phyloP scores from a whole-genome alignment of 192 early-diverging fungal genomes.

The Coemansia sp. region DNA sequence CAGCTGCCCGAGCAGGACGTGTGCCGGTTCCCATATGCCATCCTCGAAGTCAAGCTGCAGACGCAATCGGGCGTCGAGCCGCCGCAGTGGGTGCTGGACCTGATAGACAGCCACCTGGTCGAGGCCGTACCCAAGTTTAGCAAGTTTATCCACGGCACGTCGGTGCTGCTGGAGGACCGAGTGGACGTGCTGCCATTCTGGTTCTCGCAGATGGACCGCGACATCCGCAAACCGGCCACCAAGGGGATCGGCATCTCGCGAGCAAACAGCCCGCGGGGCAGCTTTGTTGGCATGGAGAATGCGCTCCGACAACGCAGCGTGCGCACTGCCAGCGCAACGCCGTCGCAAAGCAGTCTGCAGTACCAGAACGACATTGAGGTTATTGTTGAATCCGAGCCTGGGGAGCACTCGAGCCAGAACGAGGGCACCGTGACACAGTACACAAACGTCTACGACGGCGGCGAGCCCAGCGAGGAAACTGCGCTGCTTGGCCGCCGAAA shows the following conservation, averaged over 20 bases:
- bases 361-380: constrained; percentile 37
- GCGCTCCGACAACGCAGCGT: constrained; percentile 13
- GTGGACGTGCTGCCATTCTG: constrained; percentile 91
- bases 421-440: constrained; percentile 25
- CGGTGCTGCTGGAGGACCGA: constrained; percentile 77
- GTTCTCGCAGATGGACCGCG: constrained; percentile 92
- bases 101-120: constrained; percentile 87
- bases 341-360: constrained; percentile 24
- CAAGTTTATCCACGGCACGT: constrained; percentile 95
- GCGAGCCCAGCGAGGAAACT: constrained; percentile 20
- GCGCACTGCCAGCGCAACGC: constrained; percentile 10
- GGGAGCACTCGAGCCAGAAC: constrained; percentile 38
- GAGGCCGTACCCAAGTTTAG: constrained; percentile 96
- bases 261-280: constrained; percentile 39
- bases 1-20: constrained; percentile 78
- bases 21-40: constrained; percentile 89
- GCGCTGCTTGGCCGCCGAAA: constrained; percentile 20
- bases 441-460: constrained; percentile 20
- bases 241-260: constrained; percentile 55
- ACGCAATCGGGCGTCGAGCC: constrained; percentile 87
- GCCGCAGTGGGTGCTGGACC: constrained; percentile 90
- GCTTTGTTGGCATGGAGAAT: constrained; percentile 35
- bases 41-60: constrained; percentile 97
- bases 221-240: constrained; percentile 80
- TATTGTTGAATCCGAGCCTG: constrained; percentile 33